These are phyloP conservation scores for Trametes sp. DNA, from an alignment of 1,284 basidiomycete species.

Conservation along the genomic window DNA sequence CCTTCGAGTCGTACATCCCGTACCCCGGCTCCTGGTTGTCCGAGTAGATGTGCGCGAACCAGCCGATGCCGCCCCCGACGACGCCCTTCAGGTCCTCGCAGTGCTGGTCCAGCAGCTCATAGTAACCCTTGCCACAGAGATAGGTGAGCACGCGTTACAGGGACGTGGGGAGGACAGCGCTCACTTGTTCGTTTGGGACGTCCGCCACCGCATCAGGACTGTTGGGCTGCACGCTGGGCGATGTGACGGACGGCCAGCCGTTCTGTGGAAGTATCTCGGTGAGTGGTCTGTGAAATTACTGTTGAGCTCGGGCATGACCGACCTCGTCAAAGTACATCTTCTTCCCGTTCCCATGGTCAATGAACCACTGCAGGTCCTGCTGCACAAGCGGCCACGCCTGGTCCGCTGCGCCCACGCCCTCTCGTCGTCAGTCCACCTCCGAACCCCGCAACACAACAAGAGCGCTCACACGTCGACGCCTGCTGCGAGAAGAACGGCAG, in stretches of 20 bases:
- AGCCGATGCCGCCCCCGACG: slow-evolving; percentile 70
- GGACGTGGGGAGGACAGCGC: not conserved
- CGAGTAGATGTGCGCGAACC: slow-evolving; percentile 82
- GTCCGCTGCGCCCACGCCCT: slow-evolving; percentile 51
- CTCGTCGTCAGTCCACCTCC: not conserved
- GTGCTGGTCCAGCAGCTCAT: slow-evolving; percentile 66
- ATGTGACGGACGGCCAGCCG: slow-evolving; percentile 75
- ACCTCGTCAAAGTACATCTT: slow-evolving; percentile 79
- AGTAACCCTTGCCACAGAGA: slow-evolving; percentile 57
- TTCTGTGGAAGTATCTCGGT: slow-evolving; percentile 53
- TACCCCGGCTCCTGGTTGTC: slow-evolving; percentile 73
- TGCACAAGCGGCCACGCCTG: slow-evolving; percentile 69
- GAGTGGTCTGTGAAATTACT: not conserved
- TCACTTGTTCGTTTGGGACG: slow-evolving; percentile 63
- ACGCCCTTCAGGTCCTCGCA: slow-evolving; percentile 68
- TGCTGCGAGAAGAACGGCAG: slow-evolving; percentile 73
- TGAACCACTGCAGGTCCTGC: slow-evolving; percentile 69
- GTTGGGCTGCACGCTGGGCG: slow-evolving; percentile 65
- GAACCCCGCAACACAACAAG: not conserved
- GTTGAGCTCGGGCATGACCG: slow-evolving; percentile 15
- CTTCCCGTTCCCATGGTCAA: slow-evolving; percentile 63
- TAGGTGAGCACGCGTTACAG: not conserved
- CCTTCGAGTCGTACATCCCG: slow-evolving; percentile 60
- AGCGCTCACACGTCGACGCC: slow-evolving; percentile 62
- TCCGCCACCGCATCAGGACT: slow-evolving; percentile 57